A percentile compares a stretch with the other conserved stretches of the same genome.
These are phyloP conservation scores for Aspergillus aculeatinus DNA, from an alignment of 2,329 filamentous ascomycete species.

Conservation along the genomic window DNA sequence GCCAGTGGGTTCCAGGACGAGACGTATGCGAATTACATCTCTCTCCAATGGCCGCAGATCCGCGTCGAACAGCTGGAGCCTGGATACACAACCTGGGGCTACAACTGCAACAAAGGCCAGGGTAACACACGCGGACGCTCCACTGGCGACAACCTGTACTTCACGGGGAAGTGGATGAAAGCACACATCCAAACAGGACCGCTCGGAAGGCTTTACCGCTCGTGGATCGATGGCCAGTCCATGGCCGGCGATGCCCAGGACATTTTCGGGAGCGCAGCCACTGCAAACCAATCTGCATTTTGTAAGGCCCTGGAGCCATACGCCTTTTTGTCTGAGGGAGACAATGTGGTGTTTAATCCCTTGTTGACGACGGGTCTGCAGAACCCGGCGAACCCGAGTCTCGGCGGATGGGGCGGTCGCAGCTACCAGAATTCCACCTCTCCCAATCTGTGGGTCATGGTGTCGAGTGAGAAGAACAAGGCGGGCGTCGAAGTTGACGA, in stretches of 20 bases:
- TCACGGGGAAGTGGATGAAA: slow-evolving; percentile 1
- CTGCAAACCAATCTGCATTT: neutral
- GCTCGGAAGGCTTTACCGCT: neutral
- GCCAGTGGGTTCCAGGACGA: slow-evolving; percentile 5
- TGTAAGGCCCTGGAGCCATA: neutral
- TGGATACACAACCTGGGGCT: slow-evolving; percentile 1
- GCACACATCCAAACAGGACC: neutral
- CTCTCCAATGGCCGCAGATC: neutral
- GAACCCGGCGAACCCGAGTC: neutral
- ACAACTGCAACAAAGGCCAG: neutral
- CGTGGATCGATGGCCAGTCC: slow-evolving; percentile 6
- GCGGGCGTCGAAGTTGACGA: neutral
- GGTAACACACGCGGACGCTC: neutral
- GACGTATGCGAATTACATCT: slow-evolving; percentile 4
- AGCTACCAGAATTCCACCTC: neutral
- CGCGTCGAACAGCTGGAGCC: neutral
- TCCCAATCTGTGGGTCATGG: neutral
- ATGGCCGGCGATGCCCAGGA: neutral
- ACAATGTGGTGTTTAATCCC: slow-evolving; percentile 8
- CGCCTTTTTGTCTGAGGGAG: slow-evolving; percentile 3
- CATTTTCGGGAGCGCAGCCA: neutral
- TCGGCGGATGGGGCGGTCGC: slow-evolving; percentile 5
- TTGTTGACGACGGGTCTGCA: slow-evolving; percentile 1
- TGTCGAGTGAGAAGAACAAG: neutral
- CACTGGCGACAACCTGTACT: neutral